Base-by-base conservation (phyloP, 306 rosid species). In the Rosa chinensis region DNA sequence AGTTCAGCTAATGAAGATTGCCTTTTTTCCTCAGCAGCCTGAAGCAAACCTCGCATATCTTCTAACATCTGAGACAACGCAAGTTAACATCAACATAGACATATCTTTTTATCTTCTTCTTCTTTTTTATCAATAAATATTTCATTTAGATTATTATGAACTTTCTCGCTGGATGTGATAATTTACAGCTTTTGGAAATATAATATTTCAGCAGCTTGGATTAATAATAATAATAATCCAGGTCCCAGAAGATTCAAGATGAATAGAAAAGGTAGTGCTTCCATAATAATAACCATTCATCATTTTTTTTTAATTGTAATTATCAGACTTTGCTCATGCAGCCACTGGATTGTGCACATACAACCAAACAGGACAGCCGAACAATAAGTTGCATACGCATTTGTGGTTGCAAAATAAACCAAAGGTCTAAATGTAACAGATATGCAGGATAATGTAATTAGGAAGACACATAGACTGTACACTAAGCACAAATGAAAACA, bases 11-110 rank as follows among this genome's bases (percentile, higher is more conserved):
- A 77, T 77, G 96, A 89, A 79, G 94, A 92, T 88, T 89, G 94
- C 84, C 86, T 89, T 88, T 93, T 96, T 62, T 96, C 98, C 23
- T 93, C 99, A 32, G 93, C 93, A 82, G 90, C 96, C 85, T 91
- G 93, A 77, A 96, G 92, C 87, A 82, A 83, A 43, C 94, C 92
- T 77, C 73, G 84, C 94, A 90, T 84, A 82, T 93, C 92, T 82
- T 96, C 97, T 88, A 91, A 76, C 96, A 91, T 87, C 99, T 93
- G 87, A 82, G 63, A 77, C 53, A 76, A 78, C 5, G 32, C 20
- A 56, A 80, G 66, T 63, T 44, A 73, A 66, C 52, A 79, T 49
- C 45, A 66, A 18, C 28, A 25, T 14, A 10, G 5, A 71, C 17
- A 17, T 13, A 5, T 1, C 18, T 5, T 40, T 50, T 8, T 59